Percentiles rank a stretch among this genome's conserved stretches.
Conservation (phyloP, 2,329 filamentous ascomycete species). For the Stagonosporopsis tanaceti region DNA sequence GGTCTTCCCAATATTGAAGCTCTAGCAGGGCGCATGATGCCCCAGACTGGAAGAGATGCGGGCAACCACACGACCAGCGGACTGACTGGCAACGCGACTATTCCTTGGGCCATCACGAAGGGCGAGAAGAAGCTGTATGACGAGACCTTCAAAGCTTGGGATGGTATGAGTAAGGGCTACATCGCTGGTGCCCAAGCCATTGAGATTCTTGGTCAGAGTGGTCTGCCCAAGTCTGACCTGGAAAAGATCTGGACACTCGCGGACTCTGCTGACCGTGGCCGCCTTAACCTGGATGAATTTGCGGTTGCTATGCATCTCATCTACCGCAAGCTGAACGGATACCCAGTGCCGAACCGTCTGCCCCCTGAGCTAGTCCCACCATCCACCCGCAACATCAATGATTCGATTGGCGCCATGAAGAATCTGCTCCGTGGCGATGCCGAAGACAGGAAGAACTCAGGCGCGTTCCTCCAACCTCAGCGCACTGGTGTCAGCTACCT, state of each 20-base stretch:
- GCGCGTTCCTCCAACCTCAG: slow-evolving; percentile 89
- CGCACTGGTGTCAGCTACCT: slow-evolving; percentile 98
- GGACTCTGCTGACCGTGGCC: slow-evolving; percentile 92
- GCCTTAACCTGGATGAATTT: slow-evolving; percentile 95
- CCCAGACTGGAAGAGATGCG: slow-evolving; percentile 84
- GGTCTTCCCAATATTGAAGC: slow-evolving; percentile 94
- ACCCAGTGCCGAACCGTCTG: slow-evolving; percentile 85
- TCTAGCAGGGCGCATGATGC: slow-evolving; percentile 95
- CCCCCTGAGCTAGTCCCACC: slow-evolving; percentile 93
- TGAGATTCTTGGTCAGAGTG: slow-evolving; percentile 96
- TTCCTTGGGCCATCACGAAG: slow-evolving; percentile 98
- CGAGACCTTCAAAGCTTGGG: slow-evolving; percentile 93
- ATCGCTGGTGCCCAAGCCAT: slow-evolving; percentile 93
- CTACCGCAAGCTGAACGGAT: slow-evolving; percentile 95
- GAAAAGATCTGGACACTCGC: slow-evolving; percentile 95
- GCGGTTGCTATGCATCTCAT: slow-evolving; percentile 99
- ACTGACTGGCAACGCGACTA: slow-evolving; percentile 89
- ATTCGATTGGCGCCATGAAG: slow-evolving; percentile 93
- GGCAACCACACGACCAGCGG: slow-evolving; percentile 85
- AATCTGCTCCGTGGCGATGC: slow-evolving; percentile 88
- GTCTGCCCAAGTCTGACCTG: slow-evolving; percentile 86
- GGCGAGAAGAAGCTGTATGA: slow-evolving; percentile 98
- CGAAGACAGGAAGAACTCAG: slow-evolving; percentile 85
- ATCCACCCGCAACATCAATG: slow-evolving; percentile 90
- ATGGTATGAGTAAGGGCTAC: slow-evolving; percentile 90